Evolutionary conservation across 148 eudicot genomes (phyloP).

Genomic region (Camellia lanceoleosa): DNA sequence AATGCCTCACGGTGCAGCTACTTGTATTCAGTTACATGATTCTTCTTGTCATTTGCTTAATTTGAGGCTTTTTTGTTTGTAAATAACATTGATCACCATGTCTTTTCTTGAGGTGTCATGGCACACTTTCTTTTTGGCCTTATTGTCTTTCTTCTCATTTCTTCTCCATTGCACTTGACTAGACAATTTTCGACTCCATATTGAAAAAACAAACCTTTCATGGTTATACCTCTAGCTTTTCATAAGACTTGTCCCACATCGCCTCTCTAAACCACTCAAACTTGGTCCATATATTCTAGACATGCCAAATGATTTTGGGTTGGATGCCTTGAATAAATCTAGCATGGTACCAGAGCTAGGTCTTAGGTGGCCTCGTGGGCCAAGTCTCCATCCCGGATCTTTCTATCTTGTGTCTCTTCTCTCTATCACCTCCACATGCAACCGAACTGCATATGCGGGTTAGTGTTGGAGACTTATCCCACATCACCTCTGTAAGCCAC

Average conservation of each 20-base stretch:
- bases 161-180: not conserved
- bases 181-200: not conserved
- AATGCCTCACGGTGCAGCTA: not conserved
- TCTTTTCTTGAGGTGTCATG: not conserved
- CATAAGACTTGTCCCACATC: not conserved
- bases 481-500: too few relatives aligned
- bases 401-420: too few relatives aligned
- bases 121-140: not conserved
- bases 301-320: too few relatives aligned
- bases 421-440: too few relatives aligned
- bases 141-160: not conserved
- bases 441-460: too few relatives aligned
- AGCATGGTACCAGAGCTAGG: too few relatives aligned
- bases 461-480: too few relatives aligned
- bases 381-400: too few relatives aligned
- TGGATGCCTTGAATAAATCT: too few relatives aligned
- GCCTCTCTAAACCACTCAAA: too few relatives aligned
- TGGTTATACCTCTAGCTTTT: not conserved
- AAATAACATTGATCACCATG: not conserved
- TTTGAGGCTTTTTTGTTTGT: not conserved
- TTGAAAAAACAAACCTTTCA: not conserved
- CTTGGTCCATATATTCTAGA: too few relatives aligned
- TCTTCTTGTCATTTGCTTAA: not conserved
- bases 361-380: too few relatives aligned
- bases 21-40: not conserved